These are phyloP conservation scores for Medicago truncatula DNA, from an alignment of 306 rosid genomes.

Conservation along the genomic window MtrunA17r5.0-ANR NC_053049.1:11504501-11505000, in stretches of 20 bases:
- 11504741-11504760: conserved; percentile 52
- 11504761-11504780: conserved; percentile 21
- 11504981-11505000: conserved; percentile 1
- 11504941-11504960: conserved; percentile 27
- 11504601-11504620: conserved; percentile 44
- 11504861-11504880: conserved; percentile 38
- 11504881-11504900: conserved; percentile 27
- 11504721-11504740: conserved; percentile 57
- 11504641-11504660: conserved; percentile 51
- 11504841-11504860: conserved; percentile 39
- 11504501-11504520: conserved; percentile 37
- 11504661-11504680: conserved; percentile 43
- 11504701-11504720: conserved; percentile 59
- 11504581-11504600: conserved; percentile 41
- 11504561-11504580: conserved; percentile 33
- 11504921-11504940: conserved; percentile 36
- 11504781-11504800: conserved; percentile 34
- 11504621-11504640: conserved; percentile 66
- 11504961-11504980: conserved; percentile 15
- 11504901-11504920: conserved; percentile 24
- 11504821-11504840: conserved; percentile 43
- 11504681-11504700: conserved; percentile 70
- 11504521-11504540: conserved; percentile 46
- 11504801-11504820: conserved; percentile 35
- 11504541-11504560: conserved; percentile 38